Percentiles rank a stretch among this genome's conserved stretches.
Conservation (phyloP, 2,329 filamentous ascomycete genomes). For the Zasmidium cellare region DNA sequence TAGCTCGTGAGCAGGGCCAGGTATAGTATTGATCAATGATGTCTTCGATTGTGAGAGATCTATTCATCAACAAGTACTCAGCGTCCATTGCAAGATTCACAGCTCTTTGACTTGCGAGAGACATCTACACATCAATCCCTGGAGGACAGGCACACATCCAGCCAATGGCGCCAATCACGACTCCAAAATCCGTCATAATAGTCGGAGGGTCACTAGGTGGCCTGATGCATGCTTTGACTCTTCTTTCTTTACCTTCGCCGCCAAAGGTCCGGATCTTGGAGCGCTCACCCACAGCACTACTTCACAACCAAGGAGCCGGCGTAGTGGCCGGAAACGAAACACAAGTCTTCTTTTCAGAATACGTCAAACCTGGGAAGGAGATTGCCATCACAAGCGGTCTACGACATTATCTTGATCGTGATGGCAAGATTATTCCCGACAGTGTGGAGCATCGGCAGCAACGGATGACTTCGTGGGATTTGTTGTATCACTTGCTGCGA, state of each 20-base stretch:
- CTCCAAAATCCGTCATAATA: conserved; percentile 29
- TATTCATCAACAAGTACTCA: too few relatives aligned
- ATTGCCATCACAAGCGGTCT: conserved; percentile 30
- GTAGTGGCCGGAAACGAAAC: conserved; percentile 49
- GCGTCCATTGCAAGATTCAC: too few relatives aligned
- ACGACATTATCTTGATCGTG: conserved; percentile 31
- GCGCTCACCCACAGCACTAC: conserved; percentile 42
- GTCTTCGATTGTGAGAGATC: background rate
- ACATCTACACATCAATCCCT: too few relatives aligned
- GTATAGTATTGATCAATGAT: background rate
- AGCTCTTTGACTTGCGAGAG: too few relatives aligned
- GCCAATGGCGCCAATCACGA: background rate
- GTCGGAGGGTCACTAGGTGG: conserved; percentile 34
- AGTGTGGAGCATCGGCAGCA: conserved; percentile 37
- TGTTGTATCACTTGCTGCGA: conserved; percentile 47
- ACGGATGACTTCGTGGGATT: conserved; percentile 52
- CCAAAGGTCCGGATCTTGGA: conserved; percentile 39
- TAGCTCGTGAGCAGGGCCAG: too few relatives aligned
- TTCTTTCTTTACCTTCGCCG: conserved; percentile 26
- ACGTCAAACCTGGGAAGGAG: conserved; percentile 40
- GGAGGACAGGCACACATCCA: too few relatives aligned
- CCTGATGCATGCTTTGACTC: conserved; percentile 29
- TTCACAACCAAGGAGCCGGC: conserved; percentile 52
- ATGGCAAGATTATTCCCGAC: conserved; percentile 30
- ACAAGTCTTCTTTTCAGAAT: conserved; percentile 43